These are phyloP conservation scores for Aspergillus saccharolyticus DNA, from an alignment of 495 filamentous ascomycete genomes.

Conservation along the genomic window DNA sequence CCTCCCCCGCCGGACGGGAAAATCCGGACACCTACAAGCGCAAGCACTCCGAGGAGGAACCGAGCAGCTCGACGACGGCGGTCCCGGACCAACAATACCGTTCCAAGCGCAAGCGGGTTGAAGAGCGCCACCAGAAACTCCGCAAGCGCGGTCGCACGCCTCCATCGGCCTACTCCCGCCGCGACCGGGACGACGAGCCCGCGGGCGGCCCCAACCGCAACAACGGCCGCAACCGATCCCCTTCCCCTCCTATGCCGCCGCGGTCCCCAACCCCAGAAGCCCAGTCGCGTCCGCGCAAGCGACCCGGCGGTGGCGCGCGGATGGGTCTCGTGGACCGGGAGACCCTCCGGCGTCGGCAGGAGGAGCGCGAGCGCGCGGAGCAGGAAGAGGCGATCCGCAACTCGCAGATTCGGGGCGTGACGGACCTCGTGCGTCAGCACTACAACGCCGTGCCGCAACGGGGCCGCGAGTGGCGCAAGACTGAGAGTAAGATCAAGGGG, in stretches of 20 bases:
- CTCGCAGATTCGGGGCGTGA: conserved; percentile 51
- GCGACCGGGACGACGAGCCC: conserved; percentile 27
- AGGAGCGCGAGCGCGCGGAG: conserved; percentile 59
- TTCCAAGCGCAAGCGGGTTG: conserved; percentile 39
- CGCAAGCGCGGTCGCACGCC: conserved; percentile 36
- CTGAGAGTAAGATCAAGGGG: conserved; percentile 88
- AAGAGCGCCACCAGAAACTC: conserved; percentile 40
- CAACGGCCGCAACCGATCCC: conserved; percentile 29
- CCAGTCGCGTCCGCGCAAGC: conserved; percentile 67
- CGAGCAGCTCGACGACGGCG: conserved; percentile 2
- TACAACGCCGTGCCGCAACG: conserved; percentile 91
- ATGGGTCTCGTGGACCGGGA: conserved; percentile 66
- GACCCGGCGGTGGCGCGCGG: conserved; percentile 77
- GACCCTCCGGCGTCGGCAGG: conserved; percentile 59
- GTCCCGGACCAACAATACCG: conserved; percentile 17
- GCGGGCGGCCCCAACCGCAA: conserved; percentile 17
- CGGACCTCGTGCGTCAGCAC: conserved; percentile 84
- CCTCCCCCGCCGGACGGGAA: background rate
- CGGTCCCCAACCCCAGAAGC: conserved; percentile 40
- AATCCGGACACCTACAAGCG: conserved; percentile 23
- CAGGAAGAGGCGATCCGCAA: conserved; percentile 48
- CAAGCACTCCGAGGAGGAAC: conserved; percentile 23
- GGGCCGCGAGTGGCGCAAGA: conserved; percentile 90
- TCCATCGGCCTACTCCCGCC: conserved; percentile 40
- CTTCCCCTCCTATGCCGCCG: conserved; percentile 30